Evolutionary conservation across 2,329 filamentous ascomycete genomes (phyloP), one percentile per base, ranked within the genome.

Genomic region (Phyllosticta citriasiana): DNA sequence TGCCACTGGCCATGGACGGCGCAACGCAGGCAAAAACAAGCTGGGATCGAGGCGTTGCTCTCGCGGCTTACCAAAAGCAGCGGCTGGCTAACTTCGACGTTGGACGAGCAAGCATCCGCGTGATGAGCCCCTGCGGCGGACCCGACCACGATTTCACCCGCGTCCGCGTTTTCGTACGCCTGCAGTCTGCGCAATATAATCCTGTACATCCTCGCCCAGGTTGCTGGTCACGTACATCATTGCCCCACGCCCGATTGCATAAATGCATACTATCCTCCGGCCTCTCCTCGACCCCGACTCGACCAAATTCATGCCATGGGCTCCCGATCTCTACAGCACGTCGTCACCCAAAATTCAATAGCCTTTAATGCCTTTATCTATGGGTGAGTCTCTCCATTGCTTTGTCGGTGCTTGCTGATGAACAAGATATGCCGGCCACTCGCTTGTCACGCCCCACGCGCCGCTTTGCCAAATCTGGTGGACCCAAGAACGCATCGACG

Each of bases 401-500:
- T 19, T 22, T 24, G 8, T 3, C n/a, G 16, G 1, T 47, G 8
- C 22, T n/a, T 53, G 47, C 57, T 58, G 14, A 58, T 47, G 19
- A 27, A 6, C 22, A 27, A 60, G 58, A 47, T 61, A 61, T 64
- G 78, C 74, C 8, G 78, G 78, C 10, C 77, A 80, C 65, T 79
- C 77, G 24, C 70, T 80, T 16, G 77, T 80, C 57, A 80, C 78
- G 26, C 78, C 78, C 40, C 78, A 80, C 64, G 70, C 72, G 47
- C 74, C 76, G 10, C 72, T 80, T 25, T 78, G 80, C 66, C 78
- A 78, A 62, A 70, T 84, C 72, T 90, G 87, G 87, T 91, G 87
- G 87, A 86, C 88, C 70, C 78, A 84, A 62, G 81, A 85, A 65
- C 81, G 80, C 63, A 89, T 91, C 69, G 82, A 88, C 68, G 78